Evolutionary conservation across 495 filamentous ascomycete species (phyloP).

Genomic region (Delitschia confertaspora): DNA sequence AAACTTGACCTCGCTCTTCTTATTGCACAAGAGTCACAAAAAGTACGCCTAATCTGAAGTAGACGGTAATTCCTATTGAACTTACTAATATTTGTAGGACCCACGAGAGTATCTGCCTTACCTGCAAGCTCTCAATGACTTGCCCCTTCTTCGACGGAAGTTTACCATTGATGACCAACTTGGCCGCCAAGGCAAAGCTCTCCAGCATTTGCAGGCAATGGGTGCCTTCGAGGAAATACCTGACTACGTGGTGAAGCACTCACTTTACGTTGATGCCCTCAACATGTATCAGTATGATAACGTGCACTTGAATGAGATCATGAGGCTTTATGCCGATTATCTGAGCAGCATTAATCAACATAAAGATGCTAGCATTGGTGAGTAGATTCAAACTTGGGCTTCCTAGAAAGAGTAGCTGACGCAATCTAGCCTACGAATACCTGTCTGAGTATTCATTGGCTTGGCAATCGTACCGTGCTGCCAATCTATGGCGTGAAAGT

Average conservation of each 20-base stretch:
- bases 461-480: constrained; percentile 66
- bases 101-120: constrained; percentile 94
- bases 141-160: constrained; percentile 56
- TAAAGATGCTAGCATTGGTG: constrained; percentile 72
- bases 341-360: constrained; percentile 64
- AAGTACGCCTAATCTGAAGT: constrained; percentile 35
- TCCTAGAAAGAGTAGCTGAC: too few species aligned
- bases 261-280: constrained; percentile 68
- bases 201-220: constrained; percentile 61
- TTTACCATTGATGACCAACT: constrained; percentile 88
- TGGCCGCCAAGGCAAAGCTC: constrained; percentile 62
- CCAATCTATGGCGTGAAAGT: constrained; percentile 84
- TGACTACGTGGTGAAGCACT: constrained; percentile 65
- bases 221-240: constrained; percentile 64
- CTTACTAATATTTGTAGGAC: constrained; percentile 40
- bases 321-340: constrained; percentile 65
- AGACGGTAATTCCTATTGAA: not conserved
- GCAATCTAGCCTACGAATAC: constrained; percentile 66
- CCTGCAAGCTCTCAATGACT: constrained; percentile 71
- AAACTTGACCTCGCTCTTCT: constrained; percentile 81
- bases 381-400: too few species aligned
- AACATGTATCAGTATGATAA: constrained; percentile 75
- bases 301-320: constrained; percentile 51
- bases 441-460: constrained; percentile 63
- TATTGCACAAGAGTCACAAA: constrained; percentile 91